Evolutionary conservation across 176 grass and related monocot species (phyloP).

Genomic region (Urochloa ruziziensis): DNA sequence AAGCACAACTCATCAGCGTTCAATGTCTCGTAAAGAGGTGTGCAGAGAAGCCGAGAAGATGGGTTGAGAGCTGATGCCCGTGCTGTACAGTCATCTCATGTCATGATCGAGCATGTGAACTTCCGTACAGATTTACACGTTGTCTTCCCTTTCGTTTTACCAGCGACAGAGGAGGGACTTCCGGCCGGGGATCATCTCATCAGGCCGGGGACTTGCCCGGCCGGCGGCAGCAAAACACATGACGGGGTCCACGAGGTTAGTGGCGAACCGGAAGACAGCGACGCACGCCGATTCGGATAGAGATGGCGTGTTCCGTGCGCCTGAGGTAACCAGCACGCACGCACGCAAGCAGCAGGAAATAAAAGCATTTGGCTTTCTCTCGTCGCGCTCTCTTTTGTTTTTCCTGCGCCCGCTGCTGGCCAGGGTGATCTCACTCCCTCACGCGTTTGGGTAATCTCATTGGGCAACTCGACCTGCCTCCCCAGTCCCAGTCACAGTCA

Average conservation of each 20-base stretch:
- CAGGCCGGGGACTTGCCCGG: no score
- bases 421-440: background rate
- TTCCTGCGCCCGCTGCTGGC: no score
- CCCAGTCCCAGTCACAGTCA: background rate
- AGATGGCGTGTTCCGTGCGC: background rate
- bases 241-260: slow-evolving; percentile 4
- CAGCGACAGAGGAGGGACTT: no score
- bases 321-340: slow-evolving; percentile 20
- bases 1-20: no score
- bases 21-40: no score
- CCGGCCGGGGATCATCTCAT: no score
- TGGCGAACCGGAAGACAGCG: slow-evolving; percentile 12
- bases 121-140: background rate
- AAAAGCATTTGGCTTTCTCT: background rate
- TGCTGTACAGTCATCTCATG: no score
- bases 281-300: background rate
- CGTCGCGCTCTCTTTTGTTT: background rate
- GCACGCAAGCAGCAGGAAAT: no score
- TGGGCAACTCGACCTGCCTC: background rate
- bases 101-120: no score
- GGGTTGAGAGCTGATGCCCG: no score
- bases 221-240: slow-evolving; percentile 16
- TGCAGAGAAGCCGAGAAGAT: no score
- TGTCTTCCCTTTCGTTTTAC: background rate
- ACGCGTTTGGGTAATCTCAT: background rate